These are phyloP conservation scores for Trichoderma virens DNA, from an alignment of 495 filamentous ascomycete species.

Conservation along the genomic window DNA sequence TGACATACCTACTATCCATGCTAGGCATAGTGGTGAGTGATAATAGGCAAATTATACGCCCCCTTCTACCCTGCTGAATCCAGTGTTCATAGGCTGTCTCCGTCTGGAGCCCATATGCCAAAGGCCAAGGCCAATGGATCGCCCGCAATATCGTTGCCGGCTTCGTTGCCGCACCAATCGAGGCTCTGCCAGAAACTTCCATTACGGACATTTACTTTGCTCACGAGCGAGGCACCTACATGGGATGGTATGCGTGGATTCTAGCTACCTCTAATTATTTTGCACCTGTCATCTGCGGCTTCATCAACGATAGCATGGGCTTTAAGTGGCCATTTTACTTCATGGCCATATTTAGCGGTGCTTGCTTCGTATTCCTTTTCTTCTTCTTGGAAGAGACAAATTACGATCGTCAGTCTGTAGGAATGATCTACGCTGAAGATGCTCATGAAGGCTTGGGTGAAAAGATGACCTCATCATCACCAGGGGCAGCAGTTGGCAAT, in stretches of 20 bases:
- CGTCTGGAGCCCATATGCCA: slow-evolving; percentile 39
- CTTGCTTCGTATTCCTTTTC: slow-evolving; percentile 51
- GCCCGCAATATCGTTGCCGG: slow-evolving; percentile 52
- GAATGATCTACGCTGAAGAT: slow-evolving; percentile 17
- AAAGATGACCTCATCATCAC: slow-evolving; percentile 9
- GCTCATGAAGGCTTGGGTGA: slow-evolving; percentile 15
- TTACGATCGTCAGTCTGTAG: slow-evolving; percentile 38
- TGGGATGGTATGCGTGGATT: slow-evolving; percentile 57
- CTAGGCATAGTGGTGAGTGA: slow-evolving; percentile 28
- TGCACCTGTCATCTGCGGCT: slow-evolving; percentile 57
- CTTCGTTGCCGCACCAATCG: slow-evolving; percentile 59
- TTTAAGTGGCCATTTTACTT: slow-evolving; percentile 60
- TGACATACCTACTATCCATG: slow-evolving; percentile 52
- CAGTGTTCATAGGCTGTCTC: slow-evolving; percentile 22
- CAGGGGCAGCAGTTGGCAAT: neutral
- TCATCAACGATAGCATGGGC: slow-evolving; percentile 57
- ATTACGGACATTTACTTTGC: slow-evolving; percentile 63
- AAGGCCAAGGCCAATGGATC: slow-evolving; percentile 55
- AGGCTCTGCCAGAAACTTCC: slow-evolving; percentile 55
- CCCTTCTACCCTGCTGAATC: neutral
- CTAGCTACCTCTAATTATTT: slow-evolving; percentile 59
- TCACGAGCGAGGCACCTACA: slow-evolving; percentile 57
- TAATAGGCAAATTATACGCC: neutral
- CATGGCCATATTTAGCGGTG: slow-evolving; percentile 53
- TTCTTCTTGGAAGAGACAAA: slow-evolving; percentile 68